Evolutionary conservation across 2,329 filamentous ascomycete genomes (phyloP), one percentile per base, ranked within the genome.

Genomic region (Colletotrichum liaoningense): DNA sequence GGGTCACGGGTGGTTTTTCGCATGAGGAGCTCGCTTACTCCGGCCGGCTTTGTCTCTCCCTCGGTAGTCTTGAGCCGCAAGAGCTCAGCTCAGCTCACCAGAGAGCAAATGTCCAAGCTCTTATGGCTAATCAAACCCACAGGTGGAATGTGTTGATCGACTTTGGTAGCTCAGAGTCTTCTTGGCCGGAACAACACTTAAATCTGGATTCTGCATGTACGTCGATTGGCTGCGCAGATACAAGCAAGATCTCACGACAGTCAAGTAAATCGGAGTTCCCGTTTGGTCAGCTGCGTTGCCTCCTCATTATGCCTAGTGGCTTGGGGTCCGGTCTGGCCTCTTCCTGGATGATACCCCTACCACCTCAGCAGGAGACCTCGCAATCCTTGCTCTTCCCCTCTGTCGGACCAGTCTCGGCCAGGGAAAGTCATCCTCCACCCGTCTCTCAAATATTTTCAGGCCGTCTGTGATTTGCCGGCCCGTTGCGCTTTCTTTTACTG

Each of bases 401-500:
- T 52, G 22, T 22, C 71, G 56, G 69, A 56, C 62, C 62, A 49
- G 67, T 49, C 56, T 73, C 71, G 62, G 71, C 67, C 62, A 59
- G 28, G 56, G 38, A 19, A 49, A 55, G 60, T 11, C 28, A 38
- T 56, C 58, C 54, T 72, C 60, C 70, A 65, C 60, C 30, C 22
- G 56, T 59, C 26, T 22, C 60, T 60, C 49, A 65, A 70, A 65
- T 56, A 24, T 62, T 22, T 70, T 71, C 38, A 52, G 49, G 35
- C 49, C 35, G 33, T 57, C 24, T 33, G 56, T 70, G 56, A 57
- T 71, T 73, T 62, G 56, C 56, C 24, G 46, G 35, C 5, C n/a
- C 57, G 60, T 66, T 52, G 63, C 42, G 49, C 67, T 73, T 66
- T 49, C 67, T 71, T 73, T 71, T 71, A 46, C 67, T 56, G 35